Evolutionary conservation across 225 moss, liverwort and hornwort species (phyloP), one percentile per base, ranked within the genome.

Genomic region (Physcomitrium patens): DNA sequence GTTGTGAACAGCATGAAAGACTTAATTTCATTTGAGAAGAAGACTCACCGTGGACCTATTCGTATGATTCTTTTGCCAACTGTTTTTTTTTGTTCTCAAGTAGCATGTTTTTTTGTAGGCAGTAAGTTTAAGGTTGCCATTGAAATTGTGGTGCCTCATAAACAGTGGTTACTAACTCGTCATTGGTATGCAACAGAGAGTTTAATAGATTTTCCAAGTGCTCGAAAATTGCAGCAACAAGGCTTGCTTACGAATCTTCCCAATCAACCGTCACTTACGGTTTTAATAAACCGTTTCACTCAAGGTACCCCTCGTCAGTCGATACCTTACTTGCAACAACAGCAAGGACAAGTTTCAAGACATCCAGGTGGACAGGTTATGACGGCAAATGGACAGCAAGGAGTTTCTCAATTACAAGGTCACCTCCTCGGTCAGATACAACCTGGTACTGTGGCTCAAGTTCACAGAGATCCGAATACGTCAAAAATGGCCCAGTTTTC

Each of bases 1-100:
- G 88, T 88, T 16, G 88, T 88, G 22, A 88, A 88, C 77, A 85
- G 82, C 50, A 88, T 88, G 88, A 85, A 88, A 65, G 88, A 88
- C 61, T 85, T 88, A 31, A 85, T 88, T 26, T 82, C 85, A 31
- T 88, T 70, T 70, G 85, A 83, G 51, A 68, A 65, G 68, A 85
- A 81, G 56, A 85, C 80, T 26, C 68, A 74, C 60, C 65, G 65
- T 49, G 88, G 88, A 48, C 79, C 88, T 37, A 72, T 85, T 67
- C 80, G 88, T 84, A 82, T 24, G 79, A 52, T 45, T 18, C n/a
- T 15, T 31, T 24, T 37, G 22, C 28, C 19, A 13, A 47, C 14
- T 48, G 7, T 66, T 49, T 60, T 51, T n/a, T 55, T 12, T 27
- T 17, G 26, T 54, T 75, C 18, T 65, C 65, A 55, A 24, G 50